Evolutionary conservation across 441 rosid genomes (phyloP).

Genomic region (Eruca vesicaria): DNA sequence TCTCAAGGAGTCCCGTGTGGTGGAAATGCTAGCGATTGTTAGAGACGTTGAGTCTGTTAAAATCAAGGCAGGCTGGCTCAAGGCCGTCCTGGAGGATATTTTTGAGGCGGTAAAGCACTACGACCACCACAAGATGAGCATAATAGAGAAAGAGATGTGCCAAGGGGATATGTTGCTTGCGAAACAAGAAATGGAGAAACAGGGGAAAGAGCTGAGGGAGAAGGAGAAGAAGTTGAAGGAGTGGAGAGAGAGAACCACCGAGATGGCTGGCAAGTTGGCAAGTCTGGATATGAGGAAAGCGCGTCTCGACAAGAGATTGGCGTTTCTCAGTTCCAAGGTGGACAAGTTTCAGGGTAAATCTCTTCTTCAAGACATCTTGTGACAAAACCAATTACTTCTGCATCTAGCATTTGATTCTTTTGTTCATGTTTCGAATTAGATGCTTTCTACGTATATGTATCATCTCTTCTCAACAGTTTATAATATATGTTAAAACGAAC

Average conservation of each 20-base stretch:
- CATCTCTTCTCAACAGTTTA: neutral
- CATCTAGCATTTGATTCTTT: neutral
- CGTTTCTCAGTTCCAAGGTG: slow-evolving; percentile 29
- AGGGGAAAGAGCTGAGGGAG: slow-evolving; percentile 17
- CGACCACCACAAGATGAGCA: slow-evolving; percentile 8
- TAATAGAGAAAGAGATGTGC: slow-evolving; percentile 9
- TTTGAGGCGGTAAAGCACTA: slow-evolving; percentile 47
- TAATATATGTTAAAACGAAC: neutral
- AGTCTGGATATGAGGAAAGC: slow-evolving; percentile 21
- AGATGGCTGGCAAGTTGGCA: slow-evolving; percentile 25
- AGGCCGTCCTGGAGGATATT: slow-evolving; percentile 19
- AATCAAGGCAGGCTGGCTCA: slow-evolving; percentile 33
- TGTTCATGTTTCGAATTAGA: too few relatives aligned
- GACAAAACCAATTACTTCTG: neutral
- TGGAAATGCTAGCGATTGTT: slow-evolving; percentile 33
- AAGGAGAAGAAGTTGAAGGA: slow-evolving; percentile 25
- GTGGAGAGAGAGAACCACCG: slow-evolving; percentile 22
- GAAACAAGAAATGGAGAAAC: slow-evolving; percentile 19
- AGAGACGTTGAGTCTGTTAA: slow-evolving; percentile 34
- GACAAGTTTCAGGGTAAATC: slow-evolving; percentile 29
- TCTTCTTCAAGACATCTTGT: slow-evolving; percentile 27
- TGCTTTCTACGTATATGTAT: neutral
- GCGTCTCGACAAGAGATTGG: slow-evolving; percentile 24
- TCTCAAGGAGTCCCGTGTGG: slow-evolving; percentile 20
- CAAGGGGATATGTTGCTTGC: slow-evolving; percentile 18